A percentile compares a stretch with the other conserved stretches of the same genome.
Evolutionary conservation across 2,329 filamentous ascomycete genomes (phyloP).

Genomic region (Cordyceps tenuipes): DNA sequence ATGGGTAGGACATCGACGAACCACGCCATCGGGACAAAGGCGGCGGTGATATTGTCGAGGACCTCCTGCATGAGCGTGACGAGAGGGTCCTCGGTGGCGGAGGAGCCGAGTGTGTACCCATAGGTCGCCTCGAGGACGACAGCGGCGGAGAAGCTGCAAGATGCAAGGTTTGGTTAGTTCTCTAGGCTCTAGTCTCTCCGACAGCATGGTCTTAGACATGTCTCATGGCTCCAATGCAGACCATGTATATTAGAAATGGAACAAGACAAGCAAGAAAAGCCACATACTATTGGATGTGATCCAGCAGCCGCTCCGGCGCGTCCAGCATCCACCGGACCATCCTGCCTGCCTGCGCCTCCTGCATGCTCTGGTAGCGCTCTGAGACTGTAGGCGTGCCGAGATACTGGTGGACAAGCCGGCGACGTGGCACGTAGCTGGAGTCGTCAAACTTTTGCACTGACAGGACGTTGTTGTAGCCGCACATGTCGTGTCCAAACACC

Average conservation of each 20-base stretch:
- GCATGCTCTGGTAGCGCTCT: constrained; percentile 13
- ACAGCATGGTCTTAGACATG: neutral
- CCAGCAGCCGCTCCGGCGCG: constrained; percentile 10
- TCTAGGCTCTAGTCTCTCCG: too few species aligned
- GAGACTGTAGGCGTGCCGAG: constrained; percentile 21
- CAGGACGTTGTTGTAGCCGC: constrained; percentile 19
- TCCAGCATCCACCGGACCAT: constrained; percentile 11
- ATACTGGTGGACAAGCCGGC: constrained; percentile 21
- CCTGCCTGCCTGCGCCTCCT: constrained; percentile 10
- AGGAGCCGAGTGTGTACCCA: constrained; percentile 16
- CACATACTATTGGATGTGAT: constrained; percentile 15
- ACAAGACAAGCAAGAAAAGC: neutral
- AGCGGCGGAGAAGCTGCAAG: constrained; percentile 13
- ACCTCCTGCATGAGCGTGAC: constrained; percentile 14
- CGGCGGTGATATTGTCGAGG: neutral
- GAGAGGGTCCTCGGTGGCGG: constrained; percentile 13
- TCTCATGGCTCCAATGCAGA: neutral
- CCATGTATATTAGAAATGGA: neutral
- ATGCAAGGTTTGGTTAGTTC: neutral
- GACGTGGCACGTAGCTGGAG: constrained; percentile 15
- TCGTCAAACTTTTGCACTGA: constrained; percentile 17
- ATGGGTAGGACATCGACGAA: neutral
- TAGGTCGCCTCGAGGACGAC: constrained; percentile 13
- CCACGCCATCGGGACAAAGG: neutral
- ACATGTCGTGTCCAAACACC: constrained; percentile 21